A percentile compares a stretch with the other conserved stretches of the same genome.
phyloP scores from a whole-genome alignment of 768 basidiomycete genomes.

The Boletus coccyginus region DNA sequence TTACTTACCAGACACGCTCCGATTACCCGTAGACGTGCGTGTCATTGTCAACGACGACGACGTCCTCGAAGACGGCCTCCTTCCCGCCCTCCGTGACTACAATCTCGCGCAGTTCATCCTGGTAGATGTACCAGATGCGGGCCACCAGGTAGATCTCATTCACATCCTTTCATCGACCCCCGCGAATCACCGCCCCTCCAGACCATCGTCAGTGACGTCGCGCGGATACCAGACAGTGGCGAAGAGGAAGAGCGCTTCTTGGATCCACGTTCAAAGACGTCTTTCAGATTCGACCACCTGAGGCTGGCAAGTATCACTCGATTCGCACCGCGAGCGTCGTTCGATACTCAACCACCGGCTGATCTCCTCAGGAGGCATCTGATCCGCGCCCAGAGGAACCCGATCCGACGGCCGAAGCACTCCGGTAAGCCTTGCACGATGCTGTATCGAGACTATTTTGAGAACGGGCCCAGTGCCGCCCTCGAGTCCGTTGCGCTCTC shows the following conservation, averaged over 20 bases:
- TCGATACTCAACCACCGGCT: not conserved
- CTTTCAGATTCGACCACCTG: slow-evolving; percentile 84
- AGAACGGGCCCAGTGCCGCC: slow-evolving; percentile 47
- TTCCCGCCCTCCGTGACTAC: slow-evolving; percentile 78
- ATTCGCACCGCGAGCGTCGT: not conserved
- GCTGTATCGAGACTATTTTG: not conserved
- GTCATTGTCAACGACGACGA: slow-evolving; percentile 87
- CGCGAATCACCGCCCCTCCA: slow-evolving; percentile 28
- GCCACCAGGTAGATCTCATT: slow-evolving; percentile 60
- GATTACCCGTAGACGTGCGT: slow-evolving; percentile 67
- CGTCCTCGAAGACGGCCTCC: slow-evolving; percentile 71
- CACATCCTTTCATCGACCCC: not conserved
- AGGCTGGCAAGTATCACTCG: slow-evolving; percentile 55
- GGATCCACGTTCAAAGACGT: slow-evolving; percentile 77
- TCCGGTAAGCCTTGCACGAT: slow-evolving; percentile 52
- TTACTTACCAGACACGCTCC: slow-evolving; percentile 3
- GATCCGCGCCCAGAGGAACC: slow-evolving; percentile 64
- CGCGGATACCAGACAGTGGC: slow-evolving; percentile 43
- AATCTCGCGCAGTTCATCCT: slow-evolving; percentile 86
- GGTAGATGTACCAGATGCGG: slow-evolving; percentile 74
- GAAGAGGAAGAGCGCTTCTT: slow-evolving; percentile 66
- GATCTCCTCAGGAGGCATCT: slow-evolving; percentile 62
- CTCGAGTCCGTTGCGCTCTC: slow-evolving; percentile 64
- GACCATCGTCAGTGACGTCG: slow-evolving; percentile 81
- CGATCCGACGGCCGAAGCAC: slow-evolving; percentile 64